Evolutionary conservation across 1,284 basidiomycete genomes (phyloP), one percentile per base, ranked within the genome.

Genomic region (Boletus calvinii): DNA sequence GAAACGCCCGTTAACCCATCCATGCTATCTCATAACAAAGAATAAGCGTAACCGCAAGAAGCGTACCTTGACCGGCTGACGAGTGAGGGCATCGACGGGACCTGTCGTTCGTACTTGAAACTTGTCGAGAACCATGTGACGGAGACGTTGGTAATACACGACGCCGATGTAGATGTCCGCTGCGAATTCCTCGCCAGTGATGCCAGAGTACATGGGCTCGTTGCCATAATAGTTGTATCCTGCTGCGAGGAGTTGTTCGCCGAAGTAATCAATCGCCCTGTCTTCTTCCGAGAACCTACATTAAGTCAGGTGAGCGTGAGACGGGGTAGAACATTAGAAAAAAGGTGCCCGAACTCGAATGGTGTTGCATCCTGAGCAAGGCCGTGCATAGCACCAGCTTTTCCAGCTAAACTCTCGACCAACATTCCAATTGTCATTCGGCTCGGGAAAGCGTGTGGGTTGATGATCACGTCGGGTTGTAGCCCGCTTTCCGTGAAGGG

Each of bases 371-470:
- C 97, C 71, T 99, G 97, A 5, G 95, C 93, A 35, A 99, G 79
- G 39, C 97, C 97, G 65, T 99, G 97, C 89, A 99, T 92, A 2
- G 96, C 92, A 55, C 97, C 97, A 1, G 96, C 91, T 72, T 99
- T 99, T 37, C 95, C 97, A 1, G 97, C 97, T 84, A 99, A 89
- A 72, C 92, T 95, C 79, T 99, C 97, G 57, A 99, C 94, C 67
- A 99, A 86, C 97, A 99, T 99, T 54, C 97, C 97, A 64, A 99
- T 99, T 7, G 97, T 99, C 97, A 99, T 99, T 62, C 97, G 93
- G 77, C 89, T 93, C 1, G 97, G 97, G 80, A 99, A 99, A 18
- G 97, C 97, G 71, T 99, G 97, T 31, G 97, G 97, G 73, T 99
- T 99, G 78, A 99, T 99, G 71, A 99, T 99, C 49, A 99, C 87